Base-by-base conservation (phyloP, 768 basidiomycete genomes). In the Tricholoma furcatifolium region DNA sequence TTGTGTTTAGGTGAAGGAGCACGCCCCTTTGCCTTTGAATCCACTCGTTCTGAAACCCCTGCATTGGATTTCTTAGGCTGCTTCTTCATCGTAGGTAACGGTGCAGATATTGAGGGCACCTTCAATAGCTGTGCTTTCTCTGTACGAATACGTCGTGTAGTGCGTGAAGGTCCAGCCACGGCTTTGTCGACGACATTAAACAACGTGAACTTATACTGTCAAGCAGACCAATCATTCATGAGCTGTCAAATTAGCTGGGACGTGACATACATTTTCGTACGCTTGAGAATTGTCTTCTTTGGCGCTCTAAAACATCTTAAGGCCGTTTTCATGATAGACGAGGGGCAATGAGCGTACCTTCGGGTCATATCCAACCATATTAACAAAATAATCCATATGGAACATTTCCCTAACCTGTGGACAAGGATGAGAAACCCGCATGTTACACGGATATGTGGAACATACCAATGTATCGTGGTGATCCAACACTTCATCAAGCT, bases 341-440 rank as follows among this genome's bases (percentile, higher is more conserved):
- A 4, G 8, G 43, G 10, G 1, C 48, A 46, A n/a, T 17, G 6
- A 48, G 64, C 81, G 34, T 56, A 89, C 88, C 68, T 74, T 67
- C 8, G 93, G 94, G 67, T 95, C 80, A 66, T 84, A 98, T 17
- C 75, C 77, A 32, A 93, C 70, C 73, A 96, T 76, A 21, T 80
- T 84, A 2, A 83, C 80, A 64, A 88, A 95, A 53, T 86, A 76
- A 58, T 94, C 87, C 69, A 96, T 77, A 64, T 98, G 94, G 68
- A 95, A 98, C 53, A 82, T 75, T 68, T 98, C 92, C 54, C 94
- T 82, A 43, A 96, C 77, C 87, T 93, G 38, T 18, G 39, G 53
- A 43, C 21, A 39, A 38, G 44, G 36, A 27, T 27, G 46, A 47
- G 51, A 41, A 15, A 18, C 50, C 31, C 47, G 40, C 40, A 48